phyloP scores from a whole-genome alignment of 345 rosid species.

The Syzygium grande region DNA sequence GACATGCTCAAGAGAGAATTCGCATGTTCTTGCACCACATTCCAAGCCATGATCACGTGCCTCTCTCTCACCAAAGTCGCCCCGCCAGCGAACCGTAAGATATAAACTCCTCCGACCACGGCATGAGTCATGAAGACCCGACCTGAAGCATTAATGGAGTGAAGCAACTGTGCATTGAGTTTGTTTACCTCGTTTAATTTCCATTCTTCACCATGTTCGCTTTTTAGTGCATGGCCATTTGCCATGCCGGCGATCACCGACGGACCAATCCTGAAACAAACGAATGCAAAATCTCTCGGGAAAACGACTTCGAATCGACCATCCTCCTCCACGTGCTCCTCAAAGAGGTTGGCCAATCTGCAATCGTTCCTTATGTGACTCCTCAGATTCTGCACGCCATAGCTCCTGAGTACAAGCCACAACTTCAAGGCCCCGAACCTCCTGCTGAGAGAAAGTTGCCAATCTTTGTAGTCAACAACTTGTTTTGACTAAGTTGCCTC shows the following conservation, averaged over 20 bases:
- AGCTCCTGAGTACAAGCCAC: background rate
- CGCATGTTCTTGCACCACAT: slow-evolving; percentile 14
- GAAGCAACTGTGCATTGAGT: slow-evolving; percentile 15
- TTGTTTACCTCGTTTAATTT: slow-evolving; percentile 1
- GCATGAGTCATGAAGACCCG: slow-evolving; percentile 10
- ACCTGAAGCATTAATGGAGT: slow-evolving; percentile 25
- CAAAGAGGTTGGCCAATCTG: slow-evolving; percentile 28
- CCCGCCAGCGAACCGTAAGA: slow-evolving; percentile 17
- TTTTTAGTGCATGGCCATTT: background rate
- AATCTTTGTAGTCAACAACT: slow-evolving; percentile 42
- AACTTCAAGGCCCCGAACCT: slow-evolving; percentile 31
- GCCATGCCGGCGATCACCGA: background rate
- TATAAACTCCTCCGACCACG: background rate
- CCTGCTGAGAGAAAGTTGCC: slow-evolving; percentile 47
- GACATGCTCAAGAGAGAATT: background rate
- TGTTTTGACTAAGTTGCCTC: slow-evolving; percentile 15
- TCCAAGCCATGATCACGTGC: slow-evolving; percentile 23
- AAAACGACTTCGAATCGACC: slow-evolving; percentile 23
- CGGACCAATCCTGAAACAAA: slow-evolving; percentile 42
- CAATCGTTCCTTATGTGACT: slow-evolving; percentile 28
- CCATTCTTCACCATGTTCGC: background rate
- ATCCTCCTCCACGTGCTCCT: slow-evolving; percentile 23
- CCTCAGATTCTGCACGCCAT: background rate
- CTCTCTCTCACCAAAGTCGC: slow-evolving; percentile 10
- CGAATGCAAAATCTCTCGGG: slow-evolving; percentile 27